Base-by-base conservation (phyloP, 768 basidiomycete genomes). In the Strobilomyces confusus region DNA sequence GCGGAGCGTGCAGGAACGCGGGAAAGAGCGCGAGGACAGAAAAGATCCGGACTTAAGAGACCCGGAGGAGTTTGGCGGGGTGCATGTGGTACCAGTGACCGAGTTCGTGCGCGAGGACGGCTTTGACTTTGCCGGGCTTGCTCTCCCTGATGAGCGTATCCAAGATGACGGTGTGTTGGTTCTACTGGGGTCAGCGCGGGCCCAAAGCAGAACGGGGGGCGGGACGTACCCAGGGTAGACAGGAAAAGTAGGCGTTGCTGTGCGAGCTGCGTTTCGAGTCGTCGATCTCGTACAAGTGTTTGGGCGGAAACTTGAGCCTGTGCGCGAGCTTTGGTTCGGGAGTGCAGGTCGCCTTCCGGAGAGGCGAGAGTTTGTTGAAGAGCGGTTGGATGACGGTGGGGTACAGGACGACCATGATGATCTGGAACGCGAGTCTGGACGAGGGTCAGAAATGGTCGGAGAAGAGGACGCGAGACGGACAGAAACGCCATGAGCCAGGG, bases 241-340 rank as follows among this genome's bases (percentile, higher is more conserved):
- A 95, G 59, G 93, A 98, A 78, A 98, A 98, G 75, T 97, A 98
- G n/a, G 95, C 95, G 60, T 98, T 98, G 61, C 87, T 89, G 72
- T 99, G 95, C 3, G 91, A 88, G 71, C 88, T 92, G 44, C 95
- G 84, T 75, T 97, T 97, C 33, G 89, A 93, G 26, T 97, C 97
- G 66, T 98, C 95, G 61, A 98, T 98, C 68, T 97, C 93, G 68
- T 95, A 98, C 49, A 99, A 70, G 69, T 95, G 88, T 65, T 88
- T 97, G 52, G 98, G 75, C 0, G 97, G 95, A 80, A 98, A 99
- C 53, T 86, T 83, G 62, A 98, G 86, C 63, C 85, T 86, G 37
- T 73, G 62, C 0, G 95, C 92, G 15, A 99, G 77, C 65, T 63
- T 95, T 90, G 36, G 95, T 89, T 36, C 91, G 78, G 8, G 70